phyloP scores from a whole-genome alignment of 495 filamentous ascomycete species.

The Xylaria flabelliformis region DNA sequence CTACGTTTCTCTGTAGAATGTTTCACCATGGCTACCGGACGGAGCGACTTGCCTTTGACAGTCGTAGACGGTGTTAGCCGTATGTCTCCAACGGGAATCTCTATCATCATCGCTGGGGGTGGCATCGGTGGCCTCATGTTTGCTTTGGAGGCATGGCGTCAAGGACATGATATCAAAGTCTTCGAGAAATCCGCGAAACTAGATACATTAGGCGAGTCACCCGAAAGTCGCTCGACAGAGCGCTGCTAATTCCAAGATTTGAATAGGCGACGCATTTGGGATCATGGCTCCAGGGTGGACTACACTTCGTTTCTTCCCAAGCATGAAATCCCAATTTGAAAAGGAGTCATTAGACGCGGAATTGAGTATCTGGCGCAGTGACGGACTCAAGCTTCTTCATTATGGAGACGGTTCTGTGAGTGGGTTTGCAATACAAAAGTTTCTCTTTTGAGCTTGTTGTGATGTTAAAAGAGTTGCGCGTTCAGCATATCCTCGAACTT shows the following conservation, averaged over 20 bases:
- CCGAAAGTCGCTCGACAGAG: not conserved
- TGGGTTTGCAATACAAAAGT: not conserved
- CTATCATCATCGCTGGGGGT: slow-evolving; percentile 17
- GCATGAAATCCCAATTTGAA: slow-evolving; percentile 23
- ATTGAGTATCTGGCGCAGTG: not conserved
- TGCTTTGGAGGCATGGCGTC: slow-evolving; percentile 19
- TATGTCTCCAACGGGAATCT: slow-evolving; percentile 18
- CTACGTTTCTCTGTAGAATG: not conserved
- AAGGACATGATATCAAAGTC: slow-evolving; percentile 9
- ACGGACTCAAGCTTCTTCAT: not conserved
- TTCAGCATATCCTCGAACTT: not conserved
- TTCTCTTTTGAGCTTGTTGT: not conserved
- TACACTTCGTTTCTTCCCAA: slow-evolving; percentile 20
- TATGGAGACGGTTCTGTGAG: slow-evolving; percentile 1
- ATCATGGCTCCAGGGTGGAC: slow-evolving; percentile 19
- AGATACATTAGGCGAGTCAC: slow-evolving; percentile 1
- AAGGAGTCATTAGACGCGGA: not conserved
- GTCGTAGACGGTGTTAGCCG: not conserved
- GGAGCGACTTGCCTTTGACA: not conserved
- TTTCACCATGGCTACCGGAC: not conserved
- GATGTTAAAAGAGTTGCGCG: too few species aligned
- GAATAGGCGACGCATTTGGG: slow-evolving; percentile 21
- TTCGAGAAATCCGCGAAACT: slow-evolving; percentile 15
- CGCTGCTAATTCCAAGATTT: not conserved
- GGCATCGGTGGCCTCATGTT: slow-evolving; percentile 15